A percentile compares a stretch with the other conserved stretches of the same genome.
Conservation (phyloP, 495 filamentous ascomycete species). For the Xylaria nigripes region DNA sequence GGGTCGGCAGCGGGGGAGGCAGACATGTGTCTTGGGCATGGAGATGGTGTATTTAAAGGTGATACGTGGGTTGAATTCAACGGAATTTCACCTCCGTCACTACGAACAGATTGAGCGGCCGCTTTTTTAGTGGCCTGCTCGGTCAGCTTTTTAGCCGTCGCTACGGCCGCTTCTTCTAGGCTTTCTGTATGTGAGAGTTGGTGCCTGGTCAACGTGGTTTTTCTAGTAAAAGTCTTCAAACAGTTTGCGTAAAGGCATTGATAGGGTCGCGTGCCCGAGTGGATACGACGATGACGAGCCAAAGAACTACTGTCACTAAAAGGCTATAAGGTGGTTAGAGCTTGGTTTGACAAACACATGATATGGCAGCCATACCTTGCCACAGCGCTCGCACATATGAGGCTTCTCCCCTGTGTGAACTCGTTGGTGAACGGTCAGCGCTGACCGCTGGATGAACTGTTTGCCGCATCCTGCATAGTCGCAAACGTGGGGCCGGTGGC, state of each 20-base stretch:
- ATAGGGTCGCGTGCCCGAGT: constrained; percentile 92
- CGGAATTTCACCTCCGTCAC: constrained; percentile 52
- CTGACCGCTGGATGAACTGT: constrained; percentile 97
- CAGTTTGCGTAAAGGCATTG: constrained; percentile 97
- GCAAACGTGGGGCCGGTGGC: constrained; percentile 85
- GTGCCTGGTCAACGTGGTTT: constrained; percentile 90
- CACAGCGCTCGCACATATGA: constrained; percentile 93
- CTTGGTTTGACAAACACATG: constrained; percentile 16
- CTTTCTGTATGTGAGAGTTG: constrained; percentile 95
- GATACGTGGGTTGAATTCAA: constrained; percentile 74
- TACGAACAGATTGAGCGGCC: constrained; percentile 46
- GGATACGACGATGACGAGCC: constrained; percentile 87
- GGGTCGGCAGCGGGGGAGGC: constrained; percentile 74
- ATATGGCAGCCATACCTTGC: constrained; percentile 60
- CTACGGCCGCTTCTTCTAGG: constrained; percentile 84
- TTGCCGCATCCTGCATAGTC: constrained; percentile 85
- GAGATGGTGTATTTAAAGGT: constrained; percentile 80
- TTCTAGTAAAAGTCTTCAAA: constrained; percentile 95
- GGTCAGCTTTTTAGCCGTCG: constrained; percentile 61
- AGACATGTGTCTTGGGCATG: constrained; percentile 63
- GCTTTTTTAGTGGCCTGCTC: constrained; percentile 38
- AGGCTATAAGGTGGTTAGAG: constrained; percentile 49
- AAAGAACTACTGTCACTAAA: constrained; percentile 97
- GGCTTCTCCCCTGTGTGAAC: constrained; percentile 98
- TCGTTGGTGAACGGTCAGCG: constrained; percentile 86